Evolutionary conservation across 352 stramenopile genomes (phyloP).

Genomic region (Phytophthora tentaculata): DNA sequence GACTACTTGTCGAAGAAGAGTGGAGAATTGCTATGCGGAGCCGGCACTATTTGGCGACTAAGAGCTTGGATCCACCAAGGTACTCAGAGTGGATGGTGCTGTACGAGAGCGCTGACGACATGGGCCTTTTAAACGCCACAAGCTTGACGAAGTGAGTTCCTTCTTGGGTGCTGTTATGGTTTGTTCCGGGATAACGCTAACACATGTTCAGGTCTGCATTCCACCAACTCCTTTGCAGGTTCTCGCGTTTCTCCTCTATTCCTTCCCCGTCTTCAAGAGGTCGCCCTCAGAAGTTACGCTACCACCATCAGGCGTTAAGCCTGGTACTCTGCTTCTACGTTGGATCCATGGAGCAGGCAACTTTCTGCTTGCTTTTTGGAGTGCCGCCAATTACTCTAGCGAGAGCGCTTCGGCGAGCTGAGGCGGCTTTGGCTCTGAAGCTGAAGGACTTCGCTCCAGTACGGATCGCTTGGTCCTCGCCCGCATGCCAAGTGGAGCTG

Average conservation of each 20-base stretch:
- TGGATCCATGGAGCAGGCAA: neutral
- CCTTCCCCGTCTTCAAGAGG: neutral
- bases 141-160: too few relatives aligned
- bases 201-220: slow-evolving; percentile 8
- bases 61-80: too few relatives aligned
- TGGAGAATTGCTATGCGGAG: too few relatives aligned
- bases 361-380: slow-evolving; percentile 8
- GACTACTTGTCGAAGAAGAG: too few relatives aligned
- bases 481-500: slow-evolving; percentile 2
- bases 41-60: too few relatives aligned
- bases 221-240: neutral
- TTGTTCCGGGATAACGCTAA: too few relatives aligned
- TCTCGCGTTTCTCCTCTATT: slow-evolving; percentile 2
- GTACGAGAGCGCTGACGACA: too few relatives aligned
- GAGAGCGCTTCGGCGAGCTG: slow-evolving; percentile 1
- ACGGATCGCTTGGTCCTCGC: slow-evolving; percentile 4
- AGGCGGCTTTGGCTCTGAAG: neutral
- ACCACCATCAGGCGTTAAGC: slow-evolving; percentile 17
- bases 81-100: too few relatives aligned
- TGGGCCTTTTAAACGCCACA: too few relatives aligned
- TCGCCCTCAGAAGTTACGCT: neutral
- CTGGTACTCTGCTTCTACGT: slow-evolving; percentile 13
- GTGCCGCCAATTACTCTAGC: neutral
- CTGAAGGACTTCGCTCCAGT: neutral
- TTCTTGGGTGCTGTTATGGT: too few relatives aligned